A percentile compares a stretch with the other conserved stretches of the same genome.
Evolutionary conservation across 2,329 filamentous ascomycete genomes (phyloP).

Genomic region (Hysterium pulicare): DNA sequence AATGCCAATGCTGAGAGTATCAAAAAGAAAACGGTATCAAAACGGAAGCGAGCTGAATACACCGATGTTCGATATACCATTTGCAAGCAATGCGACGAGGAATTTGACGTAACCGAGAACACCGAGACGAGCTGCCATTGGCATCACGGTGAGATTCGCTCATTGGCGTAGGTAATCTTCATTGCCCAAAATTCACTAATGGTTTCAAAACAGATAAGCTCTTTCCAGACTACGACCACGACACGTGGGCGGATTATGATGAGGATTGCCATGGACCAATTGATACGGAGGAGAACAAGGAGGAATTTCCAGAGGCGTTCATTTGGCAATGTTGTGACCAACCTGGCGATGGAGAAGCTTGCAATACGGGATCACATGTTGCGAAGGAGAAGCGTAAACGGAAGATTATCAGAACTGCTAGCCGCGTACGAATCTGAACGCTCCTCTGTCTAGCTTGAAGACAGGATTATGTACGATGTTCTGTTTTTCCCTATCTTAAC

Average conservation of each 20-base stretch:
- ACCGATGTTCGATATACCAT: constrained; percentile 9
- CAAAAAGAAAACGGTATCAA: background rate
- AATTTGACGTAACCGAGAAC: constrained; percentile 19
- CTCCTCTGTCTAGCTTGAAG: no score
- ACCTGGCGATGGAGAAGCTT: background rate
- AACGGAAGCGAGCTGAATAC: background rate
- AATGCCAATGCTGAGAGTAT: background rate
- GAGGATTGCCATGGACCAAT: constrained; percentile 24
- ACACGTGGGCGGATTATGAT: constrained; percentile 29
- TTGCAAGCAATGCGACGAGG: constrained; percentile 20
- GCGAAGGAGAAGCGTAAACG: background rate
- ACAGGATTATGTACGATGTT: background rate
- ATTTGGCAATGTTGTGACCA: constrained; percentile 27
- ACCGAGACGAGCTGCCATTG: constrained; percentile 13
- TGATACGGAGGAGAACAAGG: constrained; percentile 16
- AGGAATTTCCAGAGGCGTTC: constrained; percentile 25
- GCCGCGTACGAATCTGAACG: no score
- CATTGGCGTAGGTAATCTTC: no score
- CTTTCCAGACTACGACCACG: constrained; percentile 16
- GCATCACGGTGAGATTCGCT: constrained; percentile 15
- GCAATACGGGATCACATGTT: background rate
- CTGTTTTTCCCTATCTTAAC: background rate
- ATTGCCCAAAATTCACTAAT: no score
- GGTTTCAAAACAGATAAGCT: no score
- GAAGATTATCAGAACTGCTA: background rate